A percentile compares a stretch with the other conserved stretches of the same genome.
Evolutionary conservation across 495 filamentous ascomycete species (phyloP).

Genomic region (Annulohypoxylon maeteangense): DNA sequence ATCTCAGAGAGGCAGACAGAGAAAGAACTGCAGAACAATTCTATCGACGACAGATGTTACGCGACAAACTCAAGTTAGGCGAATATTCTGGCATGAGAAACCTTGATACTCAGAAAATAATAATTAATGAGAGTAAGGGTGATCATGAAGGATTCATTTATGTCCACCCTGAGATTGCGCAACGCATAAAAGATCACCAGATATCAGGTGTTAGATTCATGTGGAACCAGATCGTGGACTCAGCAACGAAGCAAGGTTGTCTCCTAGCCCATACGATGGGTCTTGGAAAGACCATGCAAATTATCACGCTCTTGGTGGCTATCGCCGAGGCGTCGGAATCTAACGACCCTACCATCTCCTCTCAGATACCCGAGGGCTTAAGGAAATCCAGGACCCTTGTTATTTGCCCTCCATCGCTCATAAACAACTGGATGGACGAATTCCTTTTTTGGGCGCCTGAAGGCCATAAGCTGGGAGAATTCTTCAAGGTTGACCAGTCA

Average conservation of each 20-base stretch:
- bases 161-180: constrained; percentile 59
- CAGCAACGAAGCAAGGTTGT: constrained; percentile 72
- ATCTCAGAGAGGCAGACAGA: constrained; percentile 59
- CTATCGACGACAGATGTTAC: constrained; percentile 60
- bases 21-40: constrained; percentile 59
- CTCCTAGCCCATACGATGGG: constrained; percentile 94
- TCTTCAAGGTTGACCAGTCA: constrained; percentile 61
- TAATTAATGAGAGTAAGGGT: constrained; percentile 76
- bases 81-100: constrained; percentile 49
- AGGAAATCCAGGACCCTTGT: constrained; percentile 73
- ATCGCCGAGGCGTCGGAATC: constrained; percentile 74
- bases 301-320: constrained; percentile 80
- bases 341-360: constrained; percentile 60
- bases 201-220: constrained; percentile 83
- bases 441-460: constrained; percentile 73
- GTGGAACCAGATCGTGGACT: constrained; percentile 81
- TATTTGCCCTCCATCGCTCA: constrained; percentile 77
- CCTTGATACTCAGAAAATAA: constrained; percentile 55
- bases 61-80: constrained; percentile 43
- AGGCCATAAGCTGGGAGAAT: constrained; percentile 57
- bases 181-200: constrained; percentile 65
- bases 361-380: constrained; percentile 74
- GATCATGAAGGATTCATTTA: constrained; percentile 64
- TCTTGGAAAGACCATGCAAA: constrained; percentile 92
- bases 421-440: constrained; percentile 88